Base-by-base conservation (phyloP, 2,329 filamentous ascomycete genomes). In the Hypoxylon sp. region DNA sequence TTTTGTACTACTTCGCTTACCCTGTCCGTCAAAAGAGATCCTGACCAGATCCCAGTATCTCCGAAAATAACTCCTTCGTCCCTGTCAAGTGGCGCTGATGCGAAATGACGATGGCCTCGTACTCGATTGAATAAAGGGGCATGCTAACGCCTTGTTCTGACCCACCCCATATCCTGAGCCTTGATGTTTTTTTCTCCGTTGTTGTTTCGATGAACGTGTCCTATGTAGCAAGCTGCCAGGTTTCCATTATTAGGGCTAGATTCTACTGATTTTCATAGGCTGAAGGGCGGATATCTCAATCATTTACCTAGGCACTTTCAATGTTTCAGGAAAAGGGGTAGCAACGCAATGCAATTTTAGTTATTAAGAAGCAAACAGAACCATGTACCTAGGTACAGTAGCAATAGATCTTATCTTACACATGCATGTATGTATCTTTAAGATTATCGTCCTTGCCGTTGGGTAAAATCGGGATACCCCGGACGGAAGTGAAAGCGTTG, bases 41-140 rank as follows among this genome's bases (percentile, higher is more conserved):
- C 70, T 48, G 50, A 58, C 50, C 30, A 60, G 30, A 63, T 67
- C 58, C 63, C 41, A 65, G 60, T 63, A 36, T 25, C 52, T 63
- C 67, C 59, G 64, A 66, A 53, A 53, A 69, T 65, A 67, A 65
- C 52, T 56, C 38, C 34, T 56, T 45, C 14, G 48, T 34, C 63
- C 67, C 48, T 60, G 55, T 58, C 52, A 53, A 65, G 56, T 66
- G 58, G 53, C 61, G 69, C 53, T 60, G 62, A 60, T 56, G 55
- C 63, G 66, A 72, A 69, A 72, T 72, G 66, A 72, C 52, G 68
- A 71, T 66, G 62, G 61, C 70, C 68, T 72, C 68, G 45, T 23
- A 51, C 56, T 63, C 49, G 41, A 62, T 53, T 32, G 45, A 61
- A 63, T 56, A 70, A 66, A 66, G 60, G 68, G 65, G 65, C 38